Evolutionary conservation across 306 rosid genomes (phyloP).

Genomic region (Cucurbita moschata): DNA sequence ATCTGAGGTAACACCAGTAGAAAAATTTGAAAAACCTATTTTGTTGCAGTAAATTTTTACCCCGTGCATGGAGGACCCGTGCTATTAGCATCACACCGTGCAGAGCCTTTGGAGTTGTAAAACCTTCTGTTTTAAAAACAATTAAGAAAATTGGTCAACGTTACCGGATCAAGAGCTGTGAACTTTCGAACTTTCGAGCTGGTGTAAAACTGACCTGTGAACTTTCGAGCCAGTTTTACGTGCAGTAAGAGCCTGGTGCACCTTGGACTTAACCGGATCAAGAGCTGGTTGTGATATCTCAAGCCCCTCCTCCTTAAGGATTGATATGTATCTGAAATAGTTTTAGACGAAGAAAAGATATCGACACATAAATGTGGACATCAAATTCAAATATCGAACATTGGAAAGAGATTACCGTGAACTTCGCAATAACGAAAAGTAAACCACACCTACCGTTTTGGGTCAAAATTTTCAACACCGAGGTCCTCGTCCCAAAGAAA

Average conservation of each 20-base stretch:
- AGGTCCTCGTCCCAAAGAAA: slow-evolving; percentile 99
- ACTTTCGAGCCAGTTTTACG: slow-evolving; percentile 49
- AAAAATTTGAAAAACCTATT: neutral
- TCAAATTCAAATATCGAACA: neutral
- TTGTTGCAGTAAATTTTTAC: slow-evolving; percentile 12
- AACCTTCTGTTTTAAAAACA: slow-evolving; percentile 43
- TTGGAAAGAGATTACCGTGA: neutral
- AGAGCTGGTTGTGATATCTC: slow-evolving; percentile 98
- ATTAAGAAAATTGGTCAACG: neutral
- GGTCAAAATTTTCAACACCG: slow-evolving; percentile 71
- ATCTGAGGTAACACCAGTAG: neutral
- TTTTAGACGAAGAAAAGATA: neutral
- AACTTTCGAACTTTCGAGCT: neutral
- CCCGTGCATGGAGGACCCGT: slow-evolving; percentile 75
- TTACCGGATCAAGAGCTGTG: neutral
- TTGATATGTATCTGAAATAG: slow-evolving; percentile 55
- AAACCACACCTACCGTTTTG: slow-evolving; percentile 30
- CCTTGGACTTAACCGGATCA: slow-evolving; percentile 67
- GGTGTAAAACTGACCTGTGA: slow-evolving; percentile 52
- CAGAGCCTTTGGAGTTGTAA: slow-evolving; percentile 56
- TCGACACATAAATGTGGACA: neutral
- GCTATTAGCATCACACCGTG: slow-evolving; percentile 58
- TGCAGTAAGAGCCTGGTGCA: slow-evolving; percentile 72
- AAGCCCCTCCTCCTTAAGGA: slow-evolving; percentile 67
- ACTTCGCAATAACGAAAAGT: neutral